Percentiles rank a stretch among this genome's conserved stretches.
Evolutionary conservation across 2,329 filamentous ascomycete genomes (phyloP).

Genomic region (Myriangium duriaei): DNA sequence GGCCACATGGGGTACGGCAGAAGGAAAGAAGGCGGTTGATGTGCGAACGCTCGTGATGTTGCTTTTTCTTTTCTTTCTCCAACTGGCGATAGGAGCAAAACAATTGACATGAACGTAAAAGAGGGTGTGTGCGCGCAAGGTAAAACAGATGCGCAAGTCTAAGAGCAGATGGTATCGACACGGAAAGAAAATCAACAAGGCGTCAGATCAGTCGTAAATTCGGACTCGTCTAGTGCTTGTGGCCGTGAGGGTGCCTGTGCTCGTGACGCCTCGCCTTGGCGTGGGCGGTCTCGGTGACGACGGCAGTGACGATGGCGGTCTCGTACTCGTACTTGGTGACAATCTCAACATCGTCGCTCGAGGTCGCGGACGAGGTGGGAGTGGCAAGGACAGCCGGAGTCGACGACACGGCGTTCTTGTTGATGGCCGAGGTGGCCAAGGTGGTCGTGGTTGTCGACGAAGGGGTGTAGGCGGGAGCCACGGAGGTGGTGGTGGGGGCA

Average conservation of each 20-base stretch:
- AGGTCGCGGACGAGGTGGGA: slow-evolving; percentile 1
- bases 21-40: no score
- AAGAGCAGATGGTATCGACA: no score
- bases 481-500: slow-evolving; percentile 12
- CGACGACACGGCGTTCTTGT: slow-evolving; percentile 11
- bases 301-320: slow-evolving; percentile 14
- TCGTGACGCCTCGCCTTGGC: slow-evolving; percentile 17
- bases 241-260: slow-evolving; percentile 18
- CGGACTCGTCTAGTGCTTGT: slow-evolving; percentile 13
- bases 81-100: no score
- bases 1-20: no score
- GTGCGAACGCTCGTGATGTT: no score
- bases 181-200: no score
- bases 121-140: no score
- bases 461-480: slow-evolving; percentile 12
- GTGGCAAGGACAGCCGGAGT: not conserved
- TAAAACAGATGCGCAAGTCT: no score
- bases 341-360: slow-evolving; percentile 7
- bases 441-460: slow-evolving; percentile 12
- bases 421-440: slow-evolving; percentile 8
- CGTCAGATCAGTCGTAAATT: no score
- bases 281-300: slow-evolving; percentile 6
- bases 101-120: no score
- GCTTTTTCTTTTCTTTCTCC: no score
- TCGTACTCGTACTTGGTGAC: slow-evolving; percentile 18